A percentile compares a stretch with the other conserved stretches of the same genome.
These are phyloP conservation scores for Xenosphaeropsis pyriputrescens DNA, from an alignment of 2,329 filamentous ascomycete species.

Conservation along the genomic window DNA sequence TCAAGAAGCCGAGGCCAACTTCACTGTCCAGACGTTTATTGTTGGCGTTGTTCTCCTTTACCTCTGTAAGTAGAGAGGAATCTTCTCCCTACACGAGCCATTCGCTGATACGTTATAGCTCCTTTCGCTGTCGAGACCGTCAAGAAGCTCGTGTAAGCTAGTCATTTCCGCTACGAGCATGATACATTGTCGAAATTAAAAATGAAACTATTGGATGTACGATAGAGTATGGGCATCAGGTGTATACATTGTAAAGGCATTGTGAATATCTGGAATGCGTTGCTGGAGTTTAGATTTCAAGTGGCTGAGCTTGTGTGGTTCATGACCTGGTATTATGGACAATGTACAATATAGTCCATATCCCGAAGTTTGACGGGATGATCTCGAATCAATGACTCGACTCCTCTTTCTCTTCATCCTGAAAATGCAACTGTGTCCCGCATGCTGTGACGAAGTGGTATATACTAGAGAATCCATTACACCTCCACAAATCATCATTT, in stretches of 20 bases:
- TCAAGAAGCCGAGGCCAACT: conserved; percentile 52
- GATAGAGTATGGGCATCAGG: not conserved
- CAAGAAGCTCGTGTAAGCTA: conserved; percentile 29
- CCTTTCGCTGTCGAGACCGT: conserved; percentile 39
- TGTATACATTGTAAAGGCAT: not conserved
- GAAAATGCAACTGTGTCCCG: too few relatives aligned
- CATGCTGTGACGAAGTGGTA: too few relatives aligned
- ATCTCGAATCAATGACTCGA: not conserved
- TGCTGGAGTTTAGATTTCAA: not conserved
- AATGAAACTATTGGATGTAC: not conserved
- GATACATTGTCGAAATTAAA: not conserved
- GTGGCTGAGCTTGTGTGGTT: too few relatives aligned
- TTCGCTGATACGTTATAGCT: conserved; percentile 21
- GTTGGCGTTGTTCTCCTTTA: conserved; percentile 56
- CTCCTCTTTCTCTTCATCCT: too few relatives aligned
- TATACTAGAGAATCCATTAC: too few relatives aligned
- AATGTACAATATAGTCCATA: too few relatives aligned
- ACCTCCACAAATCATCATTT: too few relatives aligned
- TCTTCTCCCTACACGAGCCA: not conserved
- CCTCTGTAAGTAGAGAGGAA: conserved; percentile 43
- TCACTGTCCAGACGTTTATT: conserved; percentile 52
- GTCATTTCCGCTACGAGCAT: not conserved
- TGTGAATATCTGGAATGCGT: not conserved
- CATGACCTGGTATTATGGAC: too few relatives aligned
- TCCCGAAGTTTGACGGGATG: not conserved